Base-by-base conservation (phyloP, 805 yeast genomes). In the Wickerhamomyces tratensis region DNA sequence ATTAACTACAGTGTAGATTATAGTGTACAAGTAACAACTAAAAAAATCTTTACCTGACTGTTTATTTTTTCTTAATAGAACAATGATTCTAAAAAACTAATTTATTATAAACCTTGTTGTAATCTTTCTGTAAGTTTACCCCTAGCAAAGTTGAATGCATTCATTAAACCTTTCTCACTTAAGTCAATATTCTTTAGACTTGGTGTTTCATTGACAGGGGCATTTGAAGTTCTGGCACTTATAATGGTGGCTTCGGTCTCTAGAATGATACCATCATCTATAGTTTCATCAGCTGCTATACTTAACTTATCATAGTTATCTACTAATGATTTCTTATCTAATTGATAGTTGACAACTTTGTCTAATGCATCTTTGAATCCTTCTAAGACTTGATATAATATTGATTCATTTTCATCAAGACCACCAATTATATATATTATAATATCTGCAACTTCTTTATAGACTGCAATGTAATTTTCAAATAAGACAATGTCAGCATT, bases 241-340 rank as follows among this genome's bases (percentile, higher is more conserved):
- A 93, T 85, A 36, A 86, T 79, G 33, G 82, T 77, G 6, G 95
- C 79, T 56, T 93, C 97, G 27, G 88, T 82, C 62, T 93, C 97
- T 51, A 93, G 72, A 43, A 93, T 79, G 49, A 93, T 78, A 36
- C 98, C 98, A 58, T 89, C 95, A 59, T 93, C 98, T 40, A 93
- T 71, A 9, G 94, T 74, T 64, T 93, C 98, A 62, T 93, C 98
- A 37, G 89, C 75, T 5, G 94, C 86, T 60, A 93, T 72, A 37
- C 86, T 71, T 35, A 88, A 82, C 70, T 86, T 71, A 63, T 93
- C 98, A 59, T 82, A 93, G 59, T 82, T 77, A 49, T 86, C 95
- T 53, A 80, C 74, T 38, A 91, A 67, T 4, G 89, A 75, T 50
- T 79, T 72, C 60, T 80, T 86, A 63, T 93, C 98, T 48, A 89